Evolutionary conservation across 768 basidiomycete species (phyloP), one percentile per base, ranked within the genome.

Genomic region (Boletus bicolor): DNA sequence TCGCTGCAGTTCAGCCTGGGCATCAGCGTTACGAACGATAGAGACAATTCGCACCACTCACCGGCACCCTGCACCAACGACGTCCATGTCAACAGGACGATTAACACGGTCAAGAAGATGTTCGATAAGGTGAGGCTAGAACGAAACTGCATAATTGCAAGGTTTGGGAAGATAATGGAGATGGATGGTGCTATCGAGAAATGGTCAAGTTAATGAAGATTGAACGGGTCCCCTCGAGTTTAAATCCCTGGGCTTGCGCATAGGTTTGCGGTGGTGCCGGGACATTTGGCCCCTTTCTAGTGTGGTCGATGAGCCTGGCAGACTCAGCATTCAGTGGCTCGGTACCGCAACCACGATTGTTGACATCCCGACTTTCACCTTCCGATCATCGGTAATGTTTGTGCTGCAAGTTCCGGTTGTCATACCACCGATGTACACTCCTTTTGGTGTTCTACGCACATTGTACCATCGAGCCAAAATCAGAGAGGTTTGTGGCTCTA

Each of bases 241-340:
- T 62, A 62, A 39, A 62, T 57, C 14, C 30, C 38, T 28, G 9
- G 21, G 10, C 17, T 36, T 21, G 17, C 14, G 51, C 51, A 62
- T 53, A 53, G 60, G 49, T 44, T 53, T 51, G 28, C 26, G 0
- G 35, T 48, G 44, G 39, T 30, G 19, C 35, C 24, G 42, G 35
- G 42, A 47, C 21, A 42, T 38, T 44, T 8, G 10, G 2, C 11
- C n/a, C 30, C 35, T 39, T 35, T 11, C 48, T 30, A 28, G 10
- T 19, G 1, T 4, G 10, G 9, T 6, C 24, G 2, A 0, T 26
- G 44, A 36, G 30, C 34, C 37, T 41, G 55, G 26, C 26, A 28
- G 53, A 53, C 41, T 43, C 37, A 24, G 38, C 7, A 38, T 34
- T 47, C 30, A 15, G n/a, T 34, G n/a, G 12, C 44, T 32, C 43